Percentiles rank a stretch among this genome's conserved stretches.
Conservation (phyloP, 345 rosid species). For the Boechera retrofracta region DNA sequence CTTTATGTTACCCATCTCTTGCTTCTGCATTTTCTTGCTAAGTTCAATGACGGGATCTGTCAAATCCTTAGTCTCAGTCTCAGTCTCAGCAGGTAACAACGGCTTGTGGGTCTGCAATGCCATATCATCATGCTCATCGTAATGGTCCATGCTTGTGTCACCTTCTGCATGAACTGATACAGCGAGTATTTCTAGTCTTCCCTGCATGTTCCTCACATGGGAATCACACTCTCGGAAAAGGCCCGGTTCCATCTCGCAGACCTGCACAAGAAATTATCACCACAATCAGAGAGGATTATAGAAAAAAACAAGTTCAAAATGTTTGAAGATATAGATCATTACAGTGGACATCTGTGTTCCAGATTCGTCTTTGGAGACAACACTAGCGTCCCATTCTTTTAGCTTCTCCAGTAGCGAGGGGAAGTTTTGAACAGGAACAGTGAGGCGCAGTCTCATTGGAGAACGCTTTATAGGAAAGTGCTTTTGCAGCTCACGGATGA, state of each 20-base stretch:
- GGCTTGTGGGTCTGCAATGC: slow-evolving; percentile 43
- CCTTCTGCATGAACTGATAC: slow-evolving; percentile 91
- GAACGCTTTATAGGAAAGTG: slow-evolving; percentile 92
- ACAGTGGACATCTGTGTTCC: slow-evolving; percentile 71
- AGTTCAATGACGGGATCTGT: slow-evolving; percentile 47
- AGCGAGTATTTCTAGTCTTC: slow-evolving; percentile 88
- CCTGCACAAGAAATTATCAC: slow-evolving; percentile 49
- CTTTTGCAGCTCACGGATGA: slow-evolving; percentile 92
- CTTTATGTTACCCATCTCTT: slow-evolving; percentile 51
- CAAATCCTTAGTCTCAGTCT: slow-evolving; percentile 32
- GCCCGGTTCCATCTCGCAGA: slow-evolving; percentile 87
- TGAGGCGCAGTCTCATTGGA: slow-evolving; percentile 85
- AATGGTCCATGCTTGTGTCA: slow-evolving; percentile 78
- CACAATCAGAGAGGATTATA: neutral
- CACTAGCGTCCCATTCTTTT: slow-evolving; percentile 61
- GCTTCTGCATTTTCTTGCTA: slow-evolving; percentile 63
- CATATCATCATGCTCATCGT: slow-evolving; percentile 70
- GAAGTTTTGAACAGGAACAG: slow-evolving; percentile 52
- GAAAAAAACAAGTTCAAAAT: neutral
- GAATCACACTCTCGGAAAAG: slow-evolving; percentile 81
- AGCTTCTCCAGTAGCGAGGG: slow-evolving; percentile 66
- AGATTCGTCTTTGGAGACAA: slow-evolving; percentile 81
- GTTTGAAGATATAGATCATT: slow-evolving; percentile 47
- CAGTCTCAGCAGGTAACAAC: slow-evolving; percentile 46
- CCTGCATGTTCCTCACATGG: slow-evolving; percentile 76